Percentiles rank a stretch among this genome's conserved stretches.
These are phyloP conservation scores for Suillus alpinus DNA, from an alignment of 768 basidiomycete genomes.

Conservation along the genomic window DNA sequence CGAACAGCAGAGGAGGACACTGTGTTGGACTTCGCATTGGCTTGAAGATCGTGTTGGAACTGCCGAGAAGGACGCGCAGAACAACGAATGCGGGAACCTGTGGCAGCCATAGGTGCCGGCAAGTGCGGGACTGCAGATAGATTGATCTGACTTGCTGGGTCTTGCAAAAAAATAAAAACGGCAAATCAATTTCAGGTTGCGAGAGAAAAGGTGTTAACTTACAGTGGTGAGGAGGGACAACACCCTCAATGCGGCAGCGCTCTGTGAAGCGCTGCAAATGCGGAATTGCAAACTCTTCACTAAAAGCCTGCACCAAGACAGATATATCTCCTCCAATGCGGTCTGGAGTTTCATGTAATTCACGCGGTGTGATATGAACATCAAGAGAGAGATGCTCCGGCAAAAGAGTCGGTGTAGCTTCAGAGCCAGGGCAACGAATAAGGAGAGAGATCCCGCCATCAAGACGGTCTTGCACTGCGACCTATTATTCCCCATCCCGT, in stretches of 20 bases:
- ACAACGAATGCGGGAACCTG: background rate
- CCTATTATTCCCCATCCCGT: background rate
- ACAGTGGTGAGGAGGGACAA: background rate
- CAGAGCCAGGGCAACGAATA: background rate
- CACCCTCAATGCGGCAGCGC: background rate
- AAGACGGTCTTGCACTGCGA: slow-evolving; percentile 9
- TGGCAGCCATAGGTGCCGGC: background rate
- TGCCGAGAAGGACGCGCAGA: background rate
- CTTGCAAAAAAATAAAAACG: background rate
- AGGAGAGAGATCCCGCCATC: slow-evolving; percentile 10
- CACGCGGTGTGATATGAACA: slow-evolving; percentile 8
- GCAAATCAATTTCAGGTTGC: background rate
- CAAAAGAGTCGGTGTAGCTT: background rate
- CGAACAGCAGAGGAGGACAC: background rate
- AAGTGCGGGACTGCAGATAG: background rate
- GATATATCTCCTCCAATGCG: slow-evolving; percentile 5
- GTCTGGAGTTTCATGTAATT: background rate
- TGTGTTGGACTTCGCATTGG: background rate
- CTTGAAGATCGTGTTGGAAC: background rate
- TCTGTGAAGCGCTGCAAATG: slow-evolving; percentile 3
- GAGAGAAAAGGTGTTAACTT: background rate
- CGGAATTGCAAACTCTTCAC: slow-evolving; percentile 5
- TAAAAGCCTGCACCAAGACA: slow-evolving; percentile 10
- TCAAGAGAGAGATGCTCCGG: slow-evolving; percentile 4
- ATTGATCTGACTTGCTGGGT: background rate